Base-by-base conservation (phyloP, 164 flowering plant genomes). In the Echeveria elegans region DNA sequence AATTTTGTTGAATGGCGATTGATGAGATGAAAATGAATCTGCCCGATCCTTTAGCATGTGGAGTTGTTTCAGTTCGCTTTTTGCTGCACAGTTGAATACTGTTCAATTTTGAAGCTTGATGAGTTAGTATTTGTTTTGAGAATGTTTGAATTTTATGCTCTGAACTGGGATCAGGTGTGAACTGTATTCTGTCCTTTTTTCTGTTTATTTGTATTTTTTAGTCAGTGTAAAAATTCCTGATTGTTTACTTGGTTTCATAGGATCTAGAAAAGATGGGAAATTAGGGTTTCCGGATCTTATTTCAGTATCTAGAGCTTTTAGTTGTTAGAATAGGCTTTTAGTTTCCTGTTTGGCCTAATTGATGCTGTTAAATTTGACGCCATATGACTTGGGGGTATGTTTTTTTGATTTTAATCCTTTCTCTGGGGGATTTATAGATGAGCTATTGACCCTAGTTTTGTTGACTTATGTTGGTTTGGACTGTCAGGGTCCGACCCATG, bases 381-480 rank as follows among this genome's bases (percentile, higher is more conserved):
- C 50, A 45, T 15, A 15, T 15, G 50, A 0, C 4, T 15, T 45
- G 50, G 5, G 4, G 2, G 4, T 45, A 45, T 14, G 16, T 45
- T 41, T 45, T n/a, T n/a, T n/a, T n/a, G n/a, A n/a, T n/a, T n/a
- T n/a, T n/a, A n/a, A 23, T 7, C 58, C 26, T 50, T 21, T 21
- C 7, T 52, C 21, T 8, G 58, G 58, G 58, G 23, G 1, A 23
- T 52, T 21, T 10, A 52, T 23, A n/a, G 23, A 48, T 48, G 58
- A 52, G 15, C 14, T 21, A 7, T 7, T 52, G 29, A 0, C 28
- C 75, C 69, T 72, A 88, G 16, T 47, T 16, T 9, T 41, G 16
- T 47, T 47, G 52, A 47, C 1, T 47, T 47, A 16, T 47, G 18
- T 47, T 47, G n/a, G 24, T 21, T 50, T 21, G 26, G 23, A 50